Evolutionary conservation across 208 protist genomes (phyloP).

Genomic region (Plasmodiophora brassicae): DNA sequence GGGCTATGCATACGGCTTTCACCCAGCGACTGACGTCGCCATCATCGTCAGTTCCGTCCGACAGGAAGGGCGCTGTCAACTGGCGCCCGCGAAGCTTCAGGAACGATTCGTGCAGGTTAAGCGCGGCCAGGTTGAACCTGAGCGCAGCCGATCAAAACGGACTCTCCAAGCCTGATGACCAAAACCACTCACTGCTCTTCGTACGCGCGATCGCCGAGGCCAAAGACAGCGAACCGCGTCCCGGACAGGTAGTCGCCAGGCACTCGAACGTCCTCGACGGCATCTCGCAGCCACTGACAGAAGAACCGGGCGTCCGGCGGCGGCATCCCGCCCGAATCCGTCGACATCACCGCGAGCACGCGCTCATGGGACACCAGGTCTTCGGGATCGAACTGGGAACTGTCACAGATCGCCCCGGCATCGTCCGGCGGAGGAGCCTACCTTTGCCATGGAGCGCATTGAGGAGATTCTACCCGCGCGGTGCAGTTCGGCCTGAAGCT

Average conservation of each 20-base stretch:
- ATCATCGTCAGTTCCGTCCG: neutral
- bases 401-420: neutral
- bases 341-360: slow-evolving; percentile 27
- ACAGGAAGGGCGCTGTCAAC: neutral
- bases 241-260: neutral
- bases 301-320: slow-evolving; percentile 9
- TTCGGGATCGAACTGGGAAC: slow-evolving; percentile 30
- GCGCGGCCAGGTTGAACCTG: slow-evolving; percentile 38
- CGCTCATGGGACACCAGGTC: neutral
- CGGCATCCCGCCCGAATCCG: slow-evolving; percentile 27
- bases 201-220: slow-evolving; percentile 42
- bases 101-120: neutral
- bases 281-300: neutral
- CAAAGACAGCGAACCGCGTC: slow-evolving; percentile 33
- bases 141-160: neutral
- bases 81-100: neutral
- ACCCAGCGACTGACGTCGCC: neutral
- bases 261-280: slow-evolving; percentile 26
- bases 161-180: neutral
- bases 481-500: neutral
- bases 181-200: neutral
- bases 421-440: neutral
- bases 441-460: neutral
- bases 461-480: neutral
- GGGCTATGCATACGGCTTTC: neutral